phyloP scores from a whole-genome alignment of 345 rosid genomes.

The Xanthoceras sorbifolium region DNA sequence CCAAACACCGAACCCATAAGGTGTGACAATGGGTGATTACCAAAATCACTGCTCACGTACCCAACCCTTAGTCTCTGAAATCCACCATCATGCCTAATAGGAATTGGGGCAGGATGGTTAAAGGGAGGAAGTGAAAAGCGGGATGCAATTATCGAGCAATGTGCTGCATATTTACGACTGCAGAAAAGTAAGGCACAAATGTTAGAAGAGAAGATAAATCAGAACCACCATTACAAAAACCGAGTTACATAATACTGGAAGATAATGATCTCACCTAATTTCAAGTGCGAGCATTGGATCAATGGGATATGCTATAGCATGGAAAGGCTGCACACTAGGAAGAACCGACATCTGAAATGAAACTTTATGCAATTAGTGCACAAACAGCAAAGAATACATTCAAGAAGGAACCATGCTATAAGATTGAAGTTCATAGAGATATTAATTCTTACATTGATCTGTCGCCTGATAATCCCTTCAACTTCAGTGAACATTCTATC shows the following conservation, averaged over 20 bases:
- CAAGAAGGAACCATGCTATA: background rate
- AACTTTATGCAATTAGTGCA: constrained; percentile 3
- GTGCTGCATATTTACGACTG: constrained; percentile 96
- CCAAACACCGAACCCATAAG: constrained; percentile 99
- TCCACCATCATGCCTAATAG: constrained; percentile 63
- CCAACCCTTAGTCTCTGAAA: constrained; percentile 81
- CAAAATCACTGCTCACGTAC: constrained; percentile 97
- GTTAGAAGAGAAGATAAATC: background rate
- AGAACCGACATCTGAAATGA: constrained; percentile 75
- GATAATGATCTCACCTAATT: constrained; percentile 59
- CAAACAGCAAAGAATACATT: background rate
- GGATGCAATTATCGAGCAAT: constrained; percentile 84
- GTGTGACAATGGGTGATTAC: constrained; percentile 96
- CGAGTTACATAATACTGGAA: background rate
- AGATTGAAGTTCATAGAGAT: background rate
- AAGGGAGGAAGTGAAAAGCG: constrained; percentile 83
- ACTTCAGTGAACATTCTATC: constrained; percentile 81
- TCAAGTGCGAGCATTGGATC: constrained; percentile 96
- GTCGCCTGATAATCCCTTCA: constrained; percentile 84
- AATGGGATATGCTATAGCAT: constrained; percentile 97
- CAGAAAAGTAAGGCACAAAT: constrained; percentile 16
- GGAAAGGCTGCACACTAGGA: constrained; percentile 99
- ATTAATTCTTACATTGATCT: constrained; percentile 61
- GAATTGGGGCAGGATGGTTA: constrained; percentile 64
- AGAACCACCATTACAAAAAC: background rate